Evolutionary conservation across 2,329 filamentous ascomycete genomes (phyloP).

Genomic region (Hypoxylon sp.): DNA sequence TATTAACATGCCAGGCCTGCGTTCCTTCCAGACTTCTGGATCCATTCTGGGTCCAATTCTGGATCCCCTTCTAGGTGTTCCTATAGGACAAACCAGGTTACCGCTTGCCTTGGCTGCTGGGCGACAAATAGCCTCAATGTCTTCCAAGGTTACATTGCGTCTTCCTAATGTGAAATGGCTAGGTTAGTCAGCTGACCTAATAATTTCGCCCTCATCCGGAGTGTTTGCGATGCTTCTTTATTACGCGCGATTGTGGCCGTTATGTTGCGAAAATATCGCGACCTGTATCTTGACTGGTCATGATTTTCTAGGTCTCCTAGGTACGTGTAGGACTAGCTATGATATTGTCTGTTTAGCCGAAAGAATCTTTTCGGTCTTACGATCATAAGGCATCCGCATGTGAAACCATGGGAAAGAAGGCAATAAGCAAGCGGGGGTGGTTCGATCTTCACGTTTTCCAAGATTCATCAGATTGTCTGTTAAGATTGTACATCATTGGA

Average conservation of each 20-base stretch:
- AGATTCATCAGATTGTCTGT: constrained; percentile 13
- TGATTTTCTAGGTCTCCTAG: background rate
- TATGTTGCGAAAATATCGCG: background rate
- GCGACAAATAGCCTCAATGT: constrained; percentile 33
- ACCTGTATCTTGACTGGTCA: background rate
- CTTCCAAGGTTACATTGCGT: constrained; percentile 10
- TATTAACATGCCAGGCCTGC: constrained; percentile 7
- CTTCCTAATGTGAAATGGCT: background rate
- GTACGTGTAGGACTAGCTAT: background rate
- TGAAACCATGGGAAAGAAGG: background rate
- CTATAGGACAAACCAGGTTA: constrained; percentile 11
- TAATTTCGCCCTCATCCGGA: constrained; percentile 1
- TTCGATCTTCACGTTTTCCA: constrained; percentile 19
- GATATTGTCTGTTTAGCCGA: background rate
- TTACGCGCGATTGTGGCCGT: background rate
- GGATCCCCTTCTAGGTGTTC: constrained; percentile 13
- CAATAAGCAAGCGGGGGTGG: background rate
- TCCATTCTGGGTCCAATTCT: constrained; percentile 9
- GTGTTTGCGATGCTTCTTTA: background rate
- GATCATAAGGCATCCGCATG: background rate
- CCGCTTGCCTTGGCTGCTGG: constrained; percentile 9
- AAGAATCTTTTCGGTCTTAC: background rate
- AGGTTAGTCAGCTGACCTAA: constrained; percentile 20
- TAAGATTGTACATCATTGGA: constrained; percentile 37
- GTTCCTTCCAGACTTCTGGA: constrained; percentile 13